Conservation (phyloP, 768 basidiomycete species). For the Melanogaster broomeanus region DNA sequence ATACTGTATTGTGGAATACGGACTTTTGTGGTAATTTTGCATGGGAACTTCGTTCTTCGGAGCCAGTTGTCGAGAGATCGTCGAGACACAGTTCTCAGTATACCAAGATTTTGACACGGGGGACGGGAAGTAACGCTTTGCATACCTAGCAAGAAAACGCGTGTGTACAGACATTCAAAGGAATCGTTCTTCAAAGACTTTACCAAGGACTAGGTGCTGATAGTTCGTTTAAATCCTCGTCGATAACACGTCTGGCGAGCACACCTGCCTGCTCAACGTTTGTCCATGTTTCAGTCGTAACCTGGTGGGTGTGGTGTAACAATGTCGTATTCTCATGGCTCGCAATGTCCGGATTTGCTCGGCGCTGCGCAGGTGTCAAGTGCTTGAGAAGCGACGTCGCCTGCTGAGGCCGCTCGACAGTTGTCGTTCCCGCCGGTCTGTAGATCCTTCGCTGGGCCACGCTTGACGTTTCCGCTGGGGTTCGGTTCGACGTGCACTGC, state of each 20-base stretch:
- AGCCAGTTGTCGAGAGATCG: too few species aligned
- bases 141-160: neutral
- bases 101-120: too few species aligned
- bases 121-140: neutral
- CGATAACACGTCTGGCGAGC: neutral
- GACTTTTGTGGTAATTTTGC: too few species aligned
- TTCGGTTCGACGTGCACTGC: neutral
- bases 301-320: neutral
- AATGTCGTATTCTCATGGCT: neutral
- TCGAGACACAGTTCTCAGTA: too few species aligned
- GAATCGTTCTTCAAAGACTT: neutral
- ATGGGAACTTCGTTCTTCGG: too few species aligned
- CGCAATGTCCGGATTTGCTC: neutral
- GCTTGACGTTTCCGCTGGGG: neutral
- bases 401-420: neutral
- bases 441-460: neutral
- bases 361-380: neutral
- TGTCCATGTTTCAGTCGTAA: neutral
- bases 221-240: neutral
- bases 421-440: neutral
- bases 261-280: neutral
- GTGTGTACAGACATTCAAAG: neutral
- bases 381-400: neutral
- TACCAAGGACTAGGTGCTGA: neutral
- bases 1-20: too few species aligned